phyloP scores from a whole-genome alignment of 495 filamentous ascomycete species.

The Xanthoparmelia taractica region DNA sequence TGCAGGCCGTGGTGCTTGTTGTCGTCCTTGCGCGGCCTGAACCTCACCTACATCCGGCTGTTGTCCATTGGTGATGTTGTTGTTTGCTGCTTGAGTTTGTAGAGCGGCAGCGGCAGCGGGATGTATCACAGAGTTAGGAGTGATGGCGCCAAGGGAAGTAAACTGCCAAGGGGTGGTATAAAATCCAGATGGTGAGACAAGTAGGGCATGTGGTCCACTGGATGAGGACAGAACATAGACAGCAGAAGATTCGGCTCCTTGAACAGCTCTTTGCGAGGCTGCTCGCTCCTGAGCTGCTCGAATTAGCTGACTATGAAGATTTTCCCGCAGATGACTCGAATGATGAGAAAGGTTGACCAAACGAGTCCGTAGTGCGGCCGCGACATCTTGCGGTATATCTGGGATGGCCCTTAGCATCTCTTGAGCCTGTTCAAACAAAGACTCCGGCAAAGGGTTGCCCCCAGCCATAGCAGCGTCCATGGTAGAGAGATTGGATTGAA shows the following conservation, averaged over 20 bases:
- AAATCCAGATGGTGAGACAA: constrained; percentile 43
- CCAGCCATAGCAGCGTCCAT: constrained; percentile 18
- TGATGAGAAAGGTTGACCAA: constrained; percentile 16
- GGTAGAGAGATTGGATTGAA: constrained; percentile 18
- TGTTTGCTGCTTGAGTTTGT: constrained; percentile 28
- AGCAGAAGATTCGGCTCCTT: constrained; percentile 31
- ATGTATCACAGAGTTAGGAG: constrained; percentile 3
- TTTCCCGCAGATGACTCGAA: constrained; percentile 9
- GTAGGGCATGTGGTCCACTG: constrained; percentile 49
- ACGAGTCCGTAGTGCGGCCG: constrained; percentile 5
- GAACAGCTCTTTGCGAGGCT: constrained; percentile 13
- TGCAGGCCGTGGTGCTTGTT: constrained; percentile 9
- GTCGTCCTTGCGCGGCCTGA: constrained; percentile 15
- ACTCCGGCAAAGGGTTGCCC: constrained; percentile 25
- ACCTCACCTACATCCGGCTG: constrained; percentile 2
- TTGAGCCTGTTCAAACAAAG: constrained; percentile 22
- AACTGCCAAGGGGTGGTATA: constrained; percentile 37
- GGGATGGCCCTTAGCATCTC: constrained; percentile 17
- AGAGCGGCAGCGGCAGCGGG: constrained; percentile 9
- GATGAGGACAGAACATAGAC: constrained; percentile 58
- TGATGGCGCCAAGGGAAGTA: constrained; percentile 7
- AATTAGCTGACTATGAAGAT: not conserved
- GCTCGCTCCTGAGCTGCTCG: constrained; percentile 21
- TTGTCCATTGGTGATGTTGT: constrained; percentile 17
- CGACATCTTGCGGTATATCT: constrained; percentile 9